Percentiles rank a stretch among this genome's conserved stretches.
Evolutionary conservation across 2,329 filamentous ascomycete genomes (phyloP).

Genomic region (Pseudocercospora vitis): DNA sequence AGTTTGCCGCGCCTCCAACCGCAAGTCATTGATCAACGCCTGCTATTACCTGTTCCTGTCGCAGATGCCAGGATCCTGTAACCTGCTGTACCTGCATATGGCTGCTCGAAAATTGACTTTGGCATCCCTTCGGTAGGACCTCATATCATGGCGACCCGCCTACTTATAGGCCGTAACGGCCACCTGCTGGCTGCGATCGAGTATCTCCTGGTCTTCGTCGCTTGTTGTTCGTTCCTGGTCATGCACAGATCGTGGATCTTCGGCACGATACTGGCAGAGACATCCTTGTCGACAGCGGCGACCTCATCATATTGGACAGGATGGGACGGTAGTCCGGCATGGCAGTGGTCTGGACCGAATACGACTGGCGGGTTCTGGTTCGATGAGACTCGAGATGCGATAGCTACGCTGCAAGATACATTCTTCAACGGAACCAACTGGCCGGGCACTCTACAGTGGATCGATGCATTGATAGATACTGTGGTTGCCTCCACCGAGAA

Average conservation of each 20-base stretch:
- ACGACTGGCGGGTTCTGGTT: conserved; percentile 29
- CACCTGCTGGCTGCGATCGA: conserved; percentile 5
- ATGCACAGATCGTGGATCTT: conserved; percentile 16
- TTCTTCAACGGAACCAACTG: conserved; percentile 38
- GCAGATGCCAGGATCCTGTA: not conserved
- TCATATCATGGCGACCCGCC: conserved; percentile 5
- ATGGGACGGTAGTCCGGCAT: conserved; percentile 18
- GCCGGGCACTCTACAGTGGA: conserved; percentile 31
- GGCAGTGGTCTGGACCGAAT: conserved; percentile 24
- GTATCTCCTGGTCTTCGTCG: conserved; percentile 11
- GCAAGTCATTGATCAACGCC: not conserved
- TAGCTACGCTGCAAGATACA: conserved; percentile 32
- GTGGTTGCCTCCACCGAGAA: conserved; percentile 19
- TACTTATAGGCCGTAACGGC: conserved; percentile 1
- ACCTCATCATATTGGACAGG: conserved; percentile 22
- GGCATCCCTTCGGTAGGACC: not conserved
- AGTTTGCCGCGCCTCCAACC: too few relatives aligned
- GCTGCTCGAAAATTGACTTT: not conserved
- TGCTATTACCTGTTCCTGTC: not conserved
- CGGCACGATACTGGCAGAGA: not conserved
- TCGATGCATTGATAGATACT: conserved; percentile 33
- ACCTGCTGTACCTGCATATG: conserved; percentile 1
- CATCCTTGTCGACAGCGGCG: conserved; percentile 1
- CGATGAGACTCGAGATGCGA: conserved; percentile 29
- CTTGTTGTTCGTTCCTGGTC: conserved; percentile 13